A percentile compares a stretch with the other conserved stretches of the same genome.
Evolutionary conservation across 768 basidiomycete genomes (phyloP).

Genomic region (Amanita phalloides): DNA sequence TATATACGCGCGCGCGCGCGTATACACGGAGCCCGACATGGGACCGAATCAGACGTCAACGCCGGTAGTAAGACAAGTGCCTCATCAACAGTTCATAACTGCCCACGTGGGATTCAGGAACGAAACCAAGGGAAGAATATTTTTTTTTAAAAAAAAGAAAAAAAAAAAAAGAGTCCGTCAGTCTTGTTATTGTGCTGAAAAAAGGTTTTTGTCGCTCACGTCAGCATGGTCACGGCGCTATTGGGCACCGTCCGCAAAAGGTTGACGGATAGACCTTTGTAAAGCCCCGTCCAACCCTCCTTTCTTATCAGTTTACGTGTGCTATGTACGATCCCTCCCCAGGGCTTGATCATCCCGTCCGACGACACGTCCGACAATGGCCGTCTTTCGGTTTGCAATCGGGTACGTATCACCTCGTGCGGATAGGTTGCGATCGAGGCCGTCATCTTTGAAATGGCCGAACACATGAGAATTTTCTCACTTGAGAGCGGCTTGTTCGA

Average conservation of each 20-base stretch:
- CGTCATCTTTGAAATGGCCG: constrained; percentile 91
- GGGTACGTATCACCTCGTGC: constrained; percentile 98
- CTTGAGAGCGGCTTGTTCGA: constrained; percentile 41
- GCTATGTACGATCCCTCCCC: constrained; percentile 65
- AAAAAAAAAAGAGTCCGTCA: neutral
- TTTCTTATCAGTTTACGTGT: constrained; percentile 61
- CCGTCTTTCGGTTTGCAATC: constrained; percentile 77
- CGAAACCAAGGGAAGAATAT: neutral
- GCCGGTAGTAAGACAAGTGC: constrained; percentile 22
- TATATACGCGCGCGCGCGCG: neutral
- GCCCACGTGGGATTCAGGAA: neutral
- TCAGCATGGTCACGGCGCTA: constrained; percentile 91
- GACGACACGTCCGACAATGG: constrained; percentile 53
- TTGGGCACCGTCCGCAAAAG: constrained; percentile 92
- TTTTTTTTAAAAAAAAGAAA: neutral
- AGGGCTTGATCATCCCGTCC: constrained; percentile 48
- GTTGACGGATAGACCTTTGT: constrained; percentile 91
- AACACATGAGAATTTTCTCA: constrained; percentile 74
- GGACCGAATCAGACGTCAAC: neutral
- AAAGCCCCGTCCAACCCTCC: constrained; percentile 86
- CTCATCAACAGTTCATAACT: constrained; percentile 49
- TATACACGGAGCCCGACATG: neutral
- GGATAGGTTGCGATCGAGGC: constrained; percentile 95
- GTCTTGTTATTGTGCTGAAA: neutral
- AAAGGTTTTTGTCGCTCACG: constrained; percentile 35